Conservation (phyloP, 2,329 filamentous ascomycete species). For the Pseudogymnoascus sp. region DNA sequence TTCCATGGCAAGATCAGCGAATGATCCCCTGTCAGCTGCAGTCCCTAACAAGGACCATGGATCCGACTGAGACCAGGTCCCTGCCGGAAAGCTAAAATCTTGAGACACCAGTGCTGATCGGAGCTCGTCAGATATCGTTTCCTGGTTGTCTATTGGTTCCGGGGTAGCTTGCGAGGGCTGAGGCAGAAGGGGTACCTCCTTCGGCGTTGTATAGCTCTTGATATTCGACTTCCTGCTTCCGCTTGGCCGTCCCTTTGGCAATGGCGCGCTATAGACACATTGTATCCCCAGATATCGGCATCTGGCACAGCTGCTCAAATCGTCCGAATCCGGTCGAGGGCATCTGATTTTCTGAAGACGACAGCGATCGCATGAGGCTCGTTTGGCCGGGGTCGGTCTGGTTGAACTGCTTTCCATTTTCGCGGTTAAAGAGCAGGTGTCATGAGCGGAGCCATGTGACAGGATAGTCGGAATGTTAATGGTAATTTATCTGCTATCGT, state of each 20-base stretch:
- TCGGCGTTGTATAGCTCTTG: constrained; percentile 9
- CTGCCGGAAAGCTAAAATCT: constrained; percentile 11
- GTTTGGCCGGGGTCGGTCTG: constrained; percentile 12
- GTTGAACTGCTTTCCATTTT: constrained; percentile 13
- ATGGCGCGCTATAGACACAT: constrained; percentile 13
- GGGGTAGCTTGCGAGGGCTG: constrained; percentile 12
- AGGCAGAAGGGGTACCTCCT: constrained; percentile 11
- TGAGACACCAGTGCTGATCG: constrained; percentile 12
- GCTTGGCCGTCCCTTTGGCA: constrained; percentile 12
- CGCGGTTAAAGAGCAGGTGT: neutral
- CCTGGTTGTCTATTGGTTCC: constrained; percentile 12
- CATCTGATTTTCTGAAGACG: constrained; percentile 12
- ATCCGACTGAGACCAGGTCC: constrained; percentile 11
- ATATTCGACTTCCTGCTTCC: constrained; percentile 12
- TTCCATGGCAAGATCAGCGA: constrained; percentile 9
- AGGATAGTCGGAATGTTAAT: constrained; percentile 13
- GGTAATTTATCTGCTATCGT: constrained; percentile 11
- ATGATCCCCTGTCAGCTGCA: constrained; percentile 13
- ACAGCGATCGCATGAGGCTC: constrained; percentile 13
- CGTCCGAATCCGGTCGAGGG: constrained; percentile 10
- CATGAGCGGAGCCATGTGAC: constrained; percentile 12
- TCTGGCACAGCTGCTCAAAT: constrained; percentile 11
- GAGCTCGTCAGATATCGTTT: constrained; percentile 12
- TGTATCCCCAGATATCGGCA: constrained; percentile 12
- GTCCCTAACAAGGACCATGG: constrained; percentile 11